These are phyloP conservation scores for Gentiana straminea DNA, from an alignment of 257 asterid genomes.

Conservation along the genomic window DNA sequence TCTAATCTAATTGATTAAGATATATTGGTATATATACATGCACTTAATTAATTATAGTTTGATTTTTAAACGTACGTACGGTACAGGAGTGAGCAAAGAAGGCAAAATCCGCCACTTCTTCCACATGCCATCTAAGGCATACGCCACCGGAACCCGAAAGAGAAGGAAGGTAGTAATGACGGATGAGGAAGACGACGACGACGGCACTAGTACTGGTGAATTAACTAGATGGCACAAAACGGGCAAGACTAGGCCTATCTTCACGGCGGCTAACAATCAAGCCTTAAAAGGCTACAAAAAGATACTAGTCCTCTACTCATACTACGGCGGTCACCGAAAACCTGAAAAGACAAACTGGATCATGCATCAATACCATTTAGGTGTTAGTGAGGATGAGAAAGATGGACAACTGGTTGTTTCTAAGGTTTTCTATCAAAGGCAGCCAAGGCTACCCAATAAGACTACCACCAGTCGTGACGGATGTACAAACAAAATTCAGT, in stretches of 20 bases:
- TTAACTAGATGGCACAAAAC: slow-evolving; percentile 89
- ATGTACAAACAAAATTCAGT: not conserved
- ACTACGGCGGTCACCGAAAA: slow-evolving; percentile 77
- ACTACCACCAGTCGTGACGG: slow-evolving; percentile 25
- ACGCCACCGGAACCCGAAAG: slow-evolving; percentile 87
- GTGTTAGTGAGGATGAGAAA: slow-evolving; percentile 72
- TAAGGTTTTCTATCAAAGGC: slow-evolving; percentile 89
- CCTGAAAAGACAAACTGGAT: slow-evolving; percentile 95
- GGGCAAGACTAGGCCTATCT: slow-evolving; percentile 68
- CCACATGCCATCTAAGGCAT: slow-evolving; percentile 88
- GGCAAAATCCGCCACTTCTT: slow-evolving; percentile 94
- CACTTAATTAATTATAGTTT: not conserved
- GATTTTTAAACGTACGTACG: no score
- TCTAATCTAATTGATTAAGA: not conserved
- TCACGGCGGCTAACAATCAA: slow-evolving; percentile 10
- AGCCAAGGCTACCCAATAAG: slow-evolving; percentile 74
- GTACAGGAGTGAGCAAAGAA: slow-evolving; percentile 66
- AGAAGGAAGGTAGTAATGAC: slow-evolving; percentile 78
- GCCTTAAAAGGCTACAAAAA: slow-evolving; percentile 67
- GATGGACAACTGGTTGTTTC: slow-evolving; percentile 90
- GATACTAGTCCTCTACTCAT: slow-evolving; percentile 78
- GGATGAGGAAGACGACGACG: slow-evolving; percentile 59
- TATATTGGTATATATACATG: not conserved
- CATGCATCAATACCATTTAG: slow-evolving; percentile 90
- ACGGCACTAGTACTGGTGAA: no score